Conservation (phyloP, 371 early-diverging fungal species). For the Mucor irregularis region DNA sequence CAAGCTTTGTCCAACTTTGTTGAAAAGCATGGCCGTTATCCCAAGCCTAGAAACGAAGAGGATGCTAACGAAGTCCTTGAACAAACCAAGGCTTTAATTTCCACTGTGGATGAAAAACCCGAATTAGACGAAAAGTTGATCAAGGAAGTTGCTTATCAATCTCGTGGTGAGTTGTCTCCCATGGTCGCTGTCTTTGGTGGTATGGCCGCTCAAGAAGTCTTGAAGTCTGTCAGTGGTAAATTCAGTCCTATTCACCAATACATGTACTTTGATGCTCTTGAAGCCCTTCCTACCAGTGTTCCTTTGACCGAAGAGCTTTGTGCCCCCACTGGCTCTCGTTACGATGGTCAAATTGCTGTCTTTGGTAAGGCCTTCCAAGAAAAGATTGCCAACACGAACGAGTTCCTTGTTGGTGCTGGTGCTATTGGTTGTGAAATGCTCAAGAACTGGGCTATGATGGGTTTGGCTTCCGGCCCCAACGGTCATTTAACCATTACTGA, state of each 20-base stretch:
- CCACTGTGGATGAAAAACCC: constrained; percentile 55
- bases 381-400: constrained; percentile 81
- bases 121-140: constrained; percentile 89
- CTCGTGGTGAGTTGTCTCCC: constrained; percentile 92
- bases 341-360: constrained; percentile 94
- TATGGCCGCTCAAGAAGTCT: constrained; percentile 98
- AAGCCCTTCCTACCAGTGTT: constrained; percentile 81
- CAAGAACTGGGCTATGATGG: constrained; percentile 99
- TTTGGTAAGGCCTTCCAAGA: constrained; percentile 94
- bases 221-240: constrained; percentile 96
- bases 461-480: constrained; percentile 87
- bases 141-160: constrained; percentile 85
- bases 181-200: constrained; percentile 99
- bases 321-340: constrained; percentile 82
- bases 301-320: constrained; percentile 72
- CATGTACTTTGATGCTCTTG: constrained; percentile 98
- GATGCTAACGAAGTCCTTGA: constrained; percentile 70
- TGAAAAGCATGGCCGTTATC: constrained; percentile 56
- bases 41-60: constrained; percentile 58
- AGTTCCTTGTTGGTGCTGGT: constrained; percentile 99
- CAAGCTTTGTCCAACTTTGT: constrained; percentile 86
- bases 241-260: constrained; percentile 96
- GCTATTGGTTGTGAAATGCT: constrained; percentile 99
- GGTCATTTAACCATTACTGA: constrained; percentile 96
- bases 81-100: constrained; percentile 54